These are phyloP conservation scores for Eucalyptus polybractea DNA, from an alignment of 345 rosid species.

Conservation along the genomic window DNA sequence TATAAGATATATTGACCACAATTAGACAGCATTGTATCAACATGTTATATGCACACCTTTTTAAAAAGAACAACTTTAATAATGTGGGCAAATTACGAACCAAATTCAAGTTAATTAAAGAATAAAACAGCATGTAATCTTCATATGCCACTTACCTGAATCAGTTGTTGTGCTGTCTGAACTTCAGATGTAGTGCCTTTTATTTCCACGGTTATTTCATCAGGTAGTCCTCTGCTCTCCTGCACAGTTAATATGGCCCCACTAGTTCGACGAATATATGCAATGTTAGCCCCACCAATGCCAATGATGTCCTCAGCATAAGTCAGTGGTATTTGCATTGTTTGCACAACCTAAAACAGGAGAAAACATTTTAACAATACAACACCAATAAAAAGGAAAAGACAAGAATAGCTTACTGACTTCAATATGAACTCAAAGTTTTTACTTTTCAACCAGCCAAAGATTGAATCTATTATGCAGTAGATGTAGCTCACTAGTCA, in stretches of 20 bases:
- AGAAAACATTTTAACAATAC: not conserved
- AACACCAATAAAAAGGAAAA: not conserved
- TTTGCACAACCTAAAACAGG: conserved; percentile 46
- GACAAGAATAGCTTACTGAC: not conserved
- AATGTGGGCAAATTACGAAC: not conserved
- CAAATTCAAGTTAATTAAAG: not conserved
- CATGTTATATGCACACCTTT: not conserved
- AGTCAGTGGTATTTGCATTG: conserved; percentile 73
- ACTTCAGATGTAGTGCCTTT: conserved; percentile 73
- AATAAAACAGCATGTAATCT: not conserved
- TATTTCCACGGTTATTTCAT: conserved; percentile 71
- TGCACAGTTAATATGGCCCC: conserved; percentile 64
- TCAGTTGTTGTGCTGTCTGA: conserved; percentile 60
- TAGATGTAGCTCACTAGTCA: not conserved
- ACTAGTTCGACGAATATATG: conserved; percentile 57
- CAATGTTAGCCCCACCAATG: conserved; percentile 62
- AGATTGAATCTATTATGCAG: not conserved
- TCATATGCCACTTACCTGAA: conserved; percentile 36
- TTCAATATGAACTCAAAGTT: not conserved
- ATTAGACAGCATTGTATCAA: not conserved
- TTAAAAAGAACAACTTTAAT: not conserved
- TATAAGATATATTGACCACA: not conserved
- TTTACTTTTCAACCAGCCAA: not conserved
- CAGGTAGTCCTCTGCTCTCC: conserved; percentile 52
- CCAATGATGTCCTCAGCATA: conserved; percentile 84